Evolutionary conservation across 371 early-diverging fungal genomes (phyloP).

Genomic region (Choanephora cucurbitarum): DNA sequence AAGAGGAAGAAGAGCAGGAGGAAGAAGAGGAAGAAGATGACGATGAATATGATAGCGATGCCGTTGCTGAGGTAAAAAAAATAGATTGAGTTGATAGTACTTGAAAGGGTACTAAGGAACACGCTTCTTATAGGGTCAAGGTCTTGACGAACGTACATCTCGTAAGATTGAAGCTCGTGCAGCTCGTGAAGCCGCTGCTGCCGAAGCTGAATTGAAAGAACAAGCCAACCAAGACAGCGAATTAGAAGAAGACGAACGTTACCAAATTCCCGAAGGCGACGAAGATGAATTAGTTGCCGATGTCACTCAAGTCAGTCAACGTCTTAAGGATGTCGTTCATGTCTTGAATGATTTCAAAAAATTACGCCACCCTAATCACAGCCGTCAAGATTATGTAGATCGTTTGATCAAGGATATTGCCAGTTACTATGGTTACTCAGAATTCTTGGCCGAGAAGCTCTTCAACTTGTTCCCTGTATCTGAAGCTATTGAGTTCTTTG

Average conservation of each 20-base stretch:
- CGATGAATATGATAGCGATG: constrained; percentile 41
- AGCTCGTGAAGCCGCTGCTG: constrained; percentile 55
- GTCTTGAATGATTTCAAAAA: constrained; percentile 87
- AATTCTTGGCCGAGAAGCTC: constrained; percentile 91
- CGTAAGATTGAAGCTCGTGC: constrained; percentile 66
- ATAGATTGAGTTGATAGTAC: constrained; percentile 1
- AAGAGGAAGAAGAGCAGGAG: constrained; percentile 34
- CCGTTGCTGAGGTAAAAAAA: constrained; percentile 36
- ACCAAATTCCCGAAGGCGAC: constrained; percentile 70
- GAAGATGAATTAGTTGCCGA: constrained; percentile 68
- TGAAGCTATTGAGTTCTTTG: constrained; percentile 97
- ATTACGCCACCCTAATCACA: constrained; percentile 73
- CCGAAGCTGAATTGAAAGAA: constrained; percentile 74
- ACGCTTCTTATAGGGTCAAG: constrained; percentile 29
- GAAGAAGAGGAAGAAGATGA: constrained; percentile 44
- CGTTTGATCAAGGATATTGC: constrained; percentile 88
- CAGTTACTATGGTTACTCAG: constrained; percentile 94
- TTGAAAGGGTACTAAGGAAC: not conserved
- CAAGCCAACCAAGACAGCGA: constrained; percentile 79
- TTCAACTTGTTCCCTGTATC: constrained; percentile 88
- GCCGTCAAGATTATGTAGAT: constrained; percentile 81
- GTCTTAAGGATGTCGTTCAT: constrained; percentile 88
- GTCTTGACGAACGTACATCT: constrained; percentile 73
- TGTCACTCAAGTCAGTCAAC: constrained; percentile 73
- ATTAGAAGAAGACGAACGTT: constrained; percentile 66